phyloP scores from a whole-genome alignment of 148 eudicot genomes.

The Vaccinium vitisidaea region DNA sequence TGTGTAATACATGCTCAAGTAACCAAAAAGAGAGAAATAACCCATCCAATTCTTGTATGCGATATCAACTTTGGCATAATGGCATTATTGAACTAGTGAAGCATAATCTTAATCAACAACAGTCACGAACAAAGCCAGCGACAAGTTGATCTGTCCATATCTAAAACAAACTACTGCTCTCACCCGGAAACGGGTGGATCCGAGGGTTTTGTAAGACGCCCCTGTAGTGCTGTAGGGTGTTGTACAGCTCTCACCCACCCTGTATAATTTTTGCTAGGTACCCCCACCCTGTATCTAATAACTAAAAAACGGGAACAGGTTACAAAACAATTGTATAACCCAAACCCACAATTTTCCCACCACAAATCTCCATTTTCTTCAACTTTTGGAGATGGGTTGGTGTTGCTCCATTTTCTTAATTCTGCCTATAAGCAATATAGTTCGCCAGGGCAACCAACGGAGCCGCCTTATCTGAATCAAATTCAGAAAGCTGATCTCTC shows the following conservation, averaged over 20 bases:
- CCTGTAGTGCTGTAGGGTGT: too few species aligned
- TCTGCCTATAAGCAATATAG: slow-evolving; percentile 43
- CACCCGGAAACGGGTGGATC: neutral
- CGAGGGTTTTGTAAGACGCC: too few species aligned
- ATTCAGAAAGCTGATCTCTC: slow-evolving; percentile 27
- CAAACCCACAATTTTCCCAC: too few species aligned
- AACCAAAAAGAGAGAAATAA: too few species aligned
- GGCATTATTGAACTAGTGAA: neutral
- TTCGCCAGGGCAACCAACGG: slow-evolving; percentile 41
- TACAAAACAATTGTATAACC: too few species aligned
- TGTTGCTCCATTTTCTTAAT: slow-evolving; percentile 1
- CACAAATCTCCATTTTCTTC: too few species aligned
- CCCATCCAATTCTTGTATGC: neutral
- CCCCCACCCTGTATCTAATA: too few species aligned
- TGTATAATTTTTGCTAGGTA: too few species aligned
- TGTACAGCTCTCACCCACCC: neutral
- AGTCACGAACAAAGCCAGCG: neutral
- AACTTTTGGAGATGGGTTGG: neutral
- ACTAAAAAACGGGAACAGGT: too few species aligned
- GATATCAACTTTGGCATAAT: neutral
- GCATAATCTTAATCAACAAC: neutral
- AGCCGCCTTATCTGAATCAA: slow-evolving; percentile 31
- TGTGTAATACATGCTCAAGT: too few species aligned
- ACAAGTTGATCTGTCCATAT: neutral
- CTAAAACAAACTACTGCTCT: neutral